Evolutionary conservation across 2,329 filamentous ascomycete species (phyloP).

Genomic region (Aspergillus sp.): DNA sequence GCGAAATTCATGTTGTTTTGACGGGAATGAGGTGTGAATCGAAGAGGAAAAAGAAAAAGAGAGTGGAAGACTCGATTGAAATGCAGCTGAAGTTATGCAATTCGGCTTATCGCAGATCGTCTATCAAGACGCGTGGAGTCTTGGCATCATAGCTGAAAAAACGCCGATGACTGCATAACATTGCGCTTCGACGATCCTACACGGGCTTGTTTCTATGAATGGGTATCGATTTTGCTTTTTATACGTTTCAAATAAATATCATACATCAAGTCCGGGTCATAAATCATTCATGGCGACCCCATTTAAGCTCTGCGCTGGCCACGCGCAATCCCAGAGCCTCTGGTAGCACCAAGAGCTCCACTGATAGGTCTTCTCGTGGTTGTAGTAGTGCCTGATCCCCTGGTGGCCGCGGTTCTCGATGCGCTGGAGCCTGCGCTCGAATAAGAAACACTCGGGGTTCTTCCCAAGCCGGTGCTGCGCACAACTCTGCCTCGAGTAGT

Average conservation of each 20-base stretch:
- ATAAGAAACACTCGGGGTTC: slow-evolving; percentile 30
- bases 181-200: no score
- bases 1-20: slow-evolving; percentile 75
- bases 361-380: slow-evolving; percentile 34
- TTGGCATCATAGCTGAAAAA: no score
- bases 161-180: no score
- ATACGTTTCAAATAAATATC: slow-evolving; percentile 10
- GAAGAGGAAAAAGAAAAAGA: background rate
- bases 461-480: slow-evolving; percentile 28
- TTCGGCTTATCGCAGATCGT: no score
- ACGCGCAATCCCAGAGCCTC: slow-evolving; percentile 31
- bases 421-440: slow-evolving; percentile 18
- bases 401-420: slow-evolving; percentile 24
- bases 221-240: slow-evolving; percentile 18
- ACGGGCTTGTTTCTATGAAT: background rate
- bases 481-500: slow-evolving; percentile 30
- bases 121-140: no score
- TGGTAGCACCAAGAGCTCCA: slow-evolving; percentile 24
- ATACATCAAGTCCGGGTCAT: slow-evolving; percentile 9
- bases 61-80: slow-evolving; percentile 1
- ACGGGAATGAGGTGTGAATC: slow-evolving; percentile 1
- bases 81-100: slow-evolving; percentile 9
- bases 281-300: no score
- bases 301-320: slow-evolving; percentile 26
- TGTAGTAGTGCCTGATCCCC: slow-evolving; percentile 23